Base-by-base conservation (phyloP, 2,329 filamentous ascomycete genomes). In the Fusarium pilosicola region DNA sequence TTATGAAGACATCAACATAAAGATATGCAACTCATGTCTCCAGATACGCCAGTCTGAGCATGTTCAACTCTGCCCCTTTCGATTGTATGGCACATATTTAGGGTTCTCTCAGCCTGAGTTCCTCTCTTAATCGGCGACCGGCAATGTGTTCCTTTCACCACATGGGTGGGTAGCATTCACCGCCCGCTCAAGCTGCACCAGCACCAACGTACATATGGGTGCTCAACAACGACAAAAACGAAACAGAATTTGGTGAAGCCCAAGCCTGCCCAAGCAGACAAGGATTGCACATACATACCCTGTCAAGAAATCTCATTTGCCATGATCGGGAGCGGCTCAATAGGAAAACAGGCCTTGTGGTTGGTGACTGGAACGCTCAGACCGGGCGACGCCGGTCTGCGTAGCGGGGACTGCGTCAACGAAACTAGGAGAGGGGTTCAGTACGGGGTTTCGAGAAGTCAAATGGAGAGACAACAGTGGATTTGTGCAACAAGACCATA, bases 391-490 rank as follows among this genome's bases (percentile, higher is more conserved):
- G 65, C 66, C 60, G 60, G 70, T 20, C 24, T 68, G 55, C 26
- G 62, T 65, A 59, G 74, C 54, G 74, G 71, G 62, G 59, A 52
- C 56, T 70, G 41, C 41, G 34, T 74, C 41, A 54, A 74, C 26
- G 56, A 52, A 69, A 41, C 52, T 59, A 65, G 52, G 58, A 57
- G 68, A 68, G 65, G 65, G 65, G 68, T 44, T 28, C 32, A 57
- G 45, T 49, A 55, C 55, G 41, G 67, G 32, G 57, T 49, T 65
- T 64, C n/a, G 45, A 59, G 59, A 71, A 62, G 64, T 65, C 56
- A 61, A 69, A 59, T 60, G 48, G 63, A 68, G 66, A 76, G 68
- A 77, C 68, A 71, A 38, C 56, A 63, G 70, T 77, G 75, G 73
- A 76, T 52, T 67, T 66, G 71, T 71, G 69, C 55, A 57, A 76